Conservation (phyloP, 2,329 filamentous ascomycete genomes). For the Aureobasidium mangrovei region DNA sequence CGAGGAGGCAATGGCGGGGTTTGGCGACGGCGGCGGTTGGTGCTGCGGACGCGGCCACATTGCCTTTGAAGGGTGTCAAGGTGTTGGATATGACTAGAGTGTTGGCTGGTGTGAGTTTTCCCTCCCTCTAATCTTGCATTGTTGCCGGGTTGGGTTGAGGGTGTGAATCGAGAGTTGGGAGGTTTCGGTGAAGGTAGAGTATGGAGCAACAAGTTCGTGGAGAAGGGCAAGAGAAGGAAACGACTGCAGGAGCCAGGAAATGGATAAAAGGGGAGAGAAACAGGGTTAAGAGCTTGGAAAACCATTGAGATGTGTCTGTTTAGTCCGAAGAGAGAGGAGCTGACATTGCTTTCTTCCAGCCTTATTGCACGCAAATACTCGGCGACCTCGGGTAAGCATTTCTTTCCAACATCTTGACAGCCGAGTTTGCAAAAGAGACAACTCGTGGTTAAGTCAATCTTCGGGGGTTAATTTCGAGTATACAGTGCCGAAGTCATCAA, state of each 20-base stretch:
- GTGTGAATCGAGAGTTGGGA: background rate
- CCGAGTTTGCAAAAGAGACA: slow-evolving; percentile 19
- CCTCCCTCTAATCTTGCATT: no score
- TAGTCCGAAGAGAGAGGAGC: background rate
- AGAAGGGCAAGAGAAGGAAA: no score
- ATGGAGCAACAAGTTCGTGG: no score
- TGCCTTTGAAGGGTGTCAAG: slow-evolving; percentile 75
- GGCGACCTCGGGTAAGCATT: slow-evolving; percentile 77
- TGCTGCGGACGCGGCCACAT: slow-evolving; percentile 34
- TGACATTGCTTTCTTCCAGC: slow-evolving; percentile 44
- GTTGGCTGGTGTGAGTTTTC: slow-evolving; percentile 64
- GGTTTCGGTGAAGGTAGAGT: no score
- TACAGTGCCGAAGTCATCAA: slow-evolving; percentile 90
- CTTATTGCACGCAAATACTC: slow-evolving; percentile 94
- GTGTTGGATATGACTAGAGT: slow-evolving; percentile 97
- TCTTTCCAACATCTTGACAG: slow-evolving; percentile 17
- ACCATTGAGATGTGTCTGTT: no score
- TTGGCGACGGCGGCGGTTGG: slow-evolving; percentile 17
- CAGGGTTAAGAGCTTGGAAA: no score
- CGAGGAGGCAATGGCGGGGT: background rate
- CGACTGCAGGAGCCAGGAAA: no score
- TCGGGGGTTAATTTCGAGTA: background rate
- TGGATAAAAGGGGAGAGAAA: no score
- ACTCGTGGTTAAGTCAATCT: background rate
- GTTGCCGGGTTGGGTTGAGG: no score